Evolutionary conservation across 805 yeast species (phyloP).

Genomic region (Candida xyloterini): DNA sequence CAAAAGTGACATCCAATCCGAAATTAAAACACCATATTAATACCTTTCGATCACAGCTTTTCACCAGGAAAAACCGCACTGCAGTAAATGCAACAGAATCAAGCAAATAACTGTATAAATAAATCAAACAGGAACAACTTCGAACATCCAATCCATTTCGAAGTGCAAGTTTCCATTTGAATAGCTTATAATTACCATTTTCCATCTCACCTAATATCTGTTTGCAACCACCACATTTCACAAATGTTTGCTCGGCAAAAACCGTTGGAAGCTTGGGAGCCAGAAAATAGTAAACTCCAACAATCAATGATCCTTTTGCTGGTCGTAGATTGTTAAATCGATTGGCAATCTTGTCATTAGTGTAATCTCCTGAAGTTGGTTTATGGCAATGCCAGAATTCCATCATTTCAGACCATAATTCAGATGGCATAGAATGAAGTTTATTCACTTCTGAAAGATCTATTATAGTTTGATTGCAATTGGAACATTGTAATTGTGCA

Average conservation of each 20-base stretch:
- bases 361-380: constrained; percentile 38
- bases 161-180: constrained; percentile 56
- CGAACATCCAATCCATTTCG: constrained; percentile 30
- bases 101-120: constrained; percentile 33
- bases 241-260: constrained; percentile 8
- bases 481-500: constrained; percentile 15
- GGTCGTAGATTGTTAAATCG: constrained; percentile 48
- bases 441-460: constrained; percentile 31
- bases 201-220: constrained; percentile 40
- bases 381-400: constrained; percentile 98
- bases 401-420: constrained; percentile 91
- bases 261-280: constrained; percentile 28
- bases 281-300: constrained; percentile 57
- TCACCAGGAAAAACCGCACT: constrained; percentile 34
- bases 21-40: constrained; percentile 52
- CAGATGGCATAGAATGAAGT: constrained; percentile 78
- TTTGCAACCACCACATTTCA: constrained; percentile 40
- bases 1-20: constrained; percentile 31
- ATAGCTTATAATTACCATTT: constrained; percentile 36
- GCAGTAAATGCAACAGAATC: constrained; percentile 45
- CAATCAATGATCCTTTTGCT: constrained; percentile 37
- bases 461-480: constrained; percentile 23
- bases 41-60: constrained; percentile 14
- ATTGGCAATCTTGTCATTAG: constrained; percentile 19
- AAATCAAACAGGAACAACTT: constrained; percentile 36